Evolutionary conservation across 208 protist species (phyloP).

Genomic region (Trypanosoma rangeli): DNA sequence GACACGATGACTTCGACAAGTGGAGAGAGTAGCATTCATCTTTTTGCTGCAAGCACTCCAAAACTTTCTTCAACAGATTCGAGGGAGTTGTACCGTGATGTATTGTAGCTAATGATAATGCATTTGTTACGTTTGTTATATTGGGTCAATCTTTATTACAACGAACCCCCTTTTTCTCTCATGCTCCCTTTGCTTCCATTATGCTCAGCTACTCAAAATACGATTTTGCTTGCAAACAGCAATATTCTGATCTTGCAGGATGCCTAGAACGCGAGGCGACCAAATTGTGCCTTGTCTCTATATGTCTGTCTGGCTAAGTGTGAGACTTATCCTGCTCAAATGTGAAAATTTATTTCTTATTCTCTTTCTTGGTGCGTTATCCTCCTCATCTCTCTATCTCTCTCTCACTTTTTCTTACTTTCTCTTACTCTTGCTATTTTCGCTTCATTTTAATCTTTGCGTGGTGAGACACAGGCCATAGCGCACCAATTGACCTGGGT

Average conservation of each 20-base stretch:
- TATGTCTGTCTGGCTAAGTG: background rate
- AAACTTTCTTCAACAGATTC: background rate
- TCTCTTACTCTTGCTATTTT: conserved; percentile 1
- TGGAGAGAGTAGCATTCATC: conserved; percentile 11
- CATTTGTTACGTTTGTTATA: background rate
- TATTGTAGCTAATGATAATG: conserved; percentile 11
- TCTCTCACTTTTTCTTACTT: background rate
- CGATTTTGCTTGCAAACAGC: background rate
- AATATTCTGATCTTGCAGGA: background rate
- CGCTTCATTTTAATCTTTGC: background rate
- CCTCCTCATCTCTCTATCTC: background rate
- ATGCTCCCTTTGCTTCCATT: background rate
- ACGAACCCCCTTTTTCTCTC: background rate
- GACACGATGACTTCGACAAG: conserved; percentile 10
- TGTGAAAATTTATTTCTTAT: background rate
- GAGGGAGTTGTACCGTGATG: conserved; percentile 20
- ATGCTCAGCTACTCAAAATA: background rate
- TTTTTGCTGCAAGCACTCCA: conserved; percentile 11
- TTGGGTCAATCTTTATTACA: no score
- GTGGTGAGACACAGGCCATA: background rate
- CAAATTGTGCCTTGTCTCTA: background rate
- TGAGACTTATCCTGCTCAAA: background rate
- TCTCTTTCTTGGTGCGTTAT: background rate
- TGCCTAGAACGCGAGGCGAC: background rate
- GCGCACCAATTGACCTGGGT: background rate